phyloP scores from a whole-genome alignment of 257 asterid genomes.

The Petunia axillaris region DNA sequence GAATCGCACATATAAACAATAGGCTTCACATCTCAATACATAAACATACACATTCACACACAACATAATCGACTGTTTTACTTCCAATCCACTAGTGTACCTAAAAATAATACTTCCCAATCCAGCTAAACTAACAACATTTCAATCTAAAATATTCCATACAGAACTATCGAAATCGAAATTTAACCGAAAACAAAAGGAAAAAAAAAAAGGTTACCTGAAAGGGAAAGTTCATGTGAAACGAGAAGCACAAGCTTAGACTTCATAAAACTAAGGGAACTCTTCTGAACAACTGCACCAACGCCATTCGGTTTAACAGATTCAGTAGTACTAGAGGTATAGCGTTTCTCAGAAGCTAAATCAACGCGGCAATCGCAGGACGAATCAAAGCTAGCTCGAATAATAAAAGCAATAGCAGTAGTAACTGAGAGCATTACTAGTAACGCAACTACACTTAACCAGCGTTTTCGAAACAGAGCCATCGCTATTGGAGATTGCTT shows the following conservation, averaged over 20 bases:
- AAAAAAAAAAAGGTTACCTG: slow-evolving; percentile 48
- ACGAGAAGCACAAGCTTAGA: slow-evolving; percentile 68
- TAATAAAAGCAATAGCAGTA: slow-evolving; percentile 34
- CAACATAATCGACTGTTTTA: neutral
- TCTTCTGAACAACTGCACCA: slow-evolving; percentile 22
- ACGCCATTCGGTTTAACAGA: slow-evolving; percentile 21
- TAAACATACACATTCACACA: neutral
- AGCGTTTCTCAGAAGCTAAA: slow-evolving; percentile 29
- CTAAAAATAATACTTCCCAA: neutral
- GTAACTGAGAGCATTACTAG: slow-evolving; percentile 35
- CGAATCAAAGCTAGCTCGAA: slow-evolving; percentile 33
- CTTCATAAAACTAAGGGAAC: slow-evolving; percentile 58
- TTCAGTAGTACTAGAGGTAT: slow-evolving; percentile 20
- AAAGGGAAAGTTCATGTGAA: slow-evolving; percentile 81
- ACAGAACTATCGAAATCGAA: neutral
- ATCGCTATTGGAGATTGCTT: slow-evolving; percentile 31
- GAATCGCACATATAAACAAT: neutral
- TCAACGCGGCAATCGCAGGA: slow-evolving; percentile 36
- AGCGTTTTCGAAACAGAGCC: slow-evolving; percentile 39
- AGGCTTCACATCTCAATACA: neutral
- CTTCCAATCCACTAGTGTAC: neutral
- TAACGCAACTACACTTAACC: slow-evolving; percentile 35
- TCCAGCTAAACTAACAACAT: neutral
- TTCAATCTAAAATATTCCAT: neutral
- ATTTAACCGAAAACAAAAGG: neutral